Conservation (phyloP, 805 yeast genomes). For the Lachancea cidri region DNA sequence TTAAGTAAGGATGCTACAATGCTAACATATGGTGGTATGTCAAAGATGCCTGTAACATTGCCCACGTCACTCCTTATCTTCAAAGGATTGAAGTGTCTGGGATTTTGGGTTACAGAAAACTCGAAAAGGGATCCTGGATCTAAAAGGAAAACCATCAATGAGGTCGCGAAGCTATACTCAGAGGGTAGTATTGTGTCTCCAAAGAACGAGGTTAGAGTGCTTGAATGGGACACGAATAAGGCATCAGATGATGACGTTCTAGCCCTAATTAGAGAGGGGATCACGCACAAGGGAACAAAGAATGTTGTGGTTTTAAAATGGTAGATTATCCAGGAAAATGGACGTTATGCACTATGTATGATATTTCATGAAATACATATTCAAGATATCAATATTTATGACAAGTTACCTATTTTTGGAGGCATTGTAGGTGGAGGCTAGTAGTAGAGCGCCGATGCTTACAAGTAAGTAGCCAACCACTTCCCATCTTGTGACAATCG, state of each 20-base stretch:
- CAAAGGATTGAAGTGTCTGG: slow-evolving; percentile 78
- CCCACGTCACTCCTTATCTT: slow-evolving; percentile 89
- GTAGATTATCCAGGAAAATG: too few relatives aligned
- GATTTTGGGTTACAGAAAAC: slow-evolving; percentile 88
- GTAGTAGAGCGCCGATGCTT: slow-evolving; percentile 21
- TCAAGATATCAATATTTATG: not conserved
- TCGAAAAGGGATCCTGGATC: slow-evolving; percentile 53
- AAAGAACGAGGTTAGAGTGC: slow-evolving; percentile 36
- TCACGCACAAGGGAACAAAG: slow-evolving; percentile 34
- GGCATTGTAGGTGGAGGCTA: slow-evolving; percentile 15
- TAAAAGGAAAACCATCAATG: slow-evolving; percentile 50
- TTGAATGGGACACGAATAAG: slow-evolving; percentile 30
- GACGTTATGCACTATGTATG: not conserved
- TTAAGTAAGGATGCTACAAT: slow-evolving; percentile 67
- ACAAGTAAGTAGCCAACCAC: slow-evolving; percentile 28
- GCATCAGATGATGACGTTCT: slow-evolving; percentile 39
- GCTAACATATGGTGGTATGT: slow-evolving; percentile 97
- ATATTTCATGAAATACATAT: not conserved
- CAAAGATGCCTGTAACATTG: slow-evolving; percentile 86
- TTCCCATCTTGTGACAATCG: slow-evolving; percentile 32
- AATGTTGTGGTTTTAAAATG: slow-evolving; percentile 29
- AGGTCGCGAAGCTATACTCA: slow-evolving; percentile 53
- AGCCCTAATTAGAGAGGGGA: slow-evolving; percentile 39
- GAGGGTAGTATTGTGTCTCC: slow-evolving; percentile 53
- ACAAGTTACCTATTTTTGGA: not conserved